phyloP scores from a whole-genome alignment of 192 early-diverging fungal genomes.

The Neocallimastix lanati region DNA sequence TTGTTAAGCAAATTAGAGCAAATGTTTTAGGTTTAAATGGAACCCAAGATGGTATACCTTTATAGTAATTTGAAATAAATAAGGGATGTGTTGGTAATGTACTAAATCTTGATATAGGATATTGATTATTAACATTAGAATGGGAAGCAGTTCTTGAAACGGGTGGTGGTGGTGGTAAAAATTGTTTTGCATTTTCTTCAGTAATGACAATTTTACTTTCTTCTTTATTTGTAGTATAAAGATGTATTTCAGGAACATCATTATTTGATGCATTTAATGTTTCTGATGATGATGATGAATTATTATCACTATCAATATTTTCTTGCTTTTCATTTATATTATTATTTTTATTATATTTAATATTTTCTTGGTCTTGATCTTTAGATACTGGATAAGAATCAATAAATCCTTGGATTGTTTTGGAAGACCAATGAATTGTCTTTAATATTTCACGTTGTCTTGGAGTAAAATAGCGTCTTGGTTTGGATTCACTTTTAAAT shows the following conservation, averaged over 20 bases:
- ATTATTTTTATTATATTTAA: too few relatives aligned
- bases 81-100: not conserved
- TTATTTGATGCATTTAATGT: too few relatives aligned
- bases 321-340: too few relatives aligned
- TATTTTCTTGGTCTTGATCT: too few relatives aligned
- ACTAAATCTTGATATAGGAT: not conserved
- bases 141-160: too few relatives aligned
- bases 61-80: not conserved
- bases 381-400: slow-evolving; percentile 2
- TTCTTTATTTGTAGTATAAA: not conserved
- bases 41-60: not conserved
- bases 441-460: slow-evolving; percentile 25
- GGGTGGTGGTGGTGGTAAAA: not conserved
- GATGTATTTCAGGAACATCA: too few relatives aligned
- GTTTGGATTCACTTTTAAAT: slow-evolving; percentile 25
- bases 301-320: too few relatives aligned
- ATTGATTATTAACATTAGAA: too few relatives aligned
- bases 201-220: not conserved
- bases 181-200: not conserved
- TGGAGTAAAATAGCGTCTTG: slow-evolving; percentile 3
- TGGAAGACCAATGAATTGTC: slow-evolving; percentile 17
- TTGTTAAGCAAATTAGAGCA: not conserved
- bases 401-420: slow-evolving; percentile 20
- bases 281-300: too few relatives aligned
- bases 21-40: not conserved